Percentiles rank a stretch among this genome's conserved stretches.
phyloP scores from a whole-genome alignment of 805 yeast species.

The Sugiyamaella valdiviana region DNA sequence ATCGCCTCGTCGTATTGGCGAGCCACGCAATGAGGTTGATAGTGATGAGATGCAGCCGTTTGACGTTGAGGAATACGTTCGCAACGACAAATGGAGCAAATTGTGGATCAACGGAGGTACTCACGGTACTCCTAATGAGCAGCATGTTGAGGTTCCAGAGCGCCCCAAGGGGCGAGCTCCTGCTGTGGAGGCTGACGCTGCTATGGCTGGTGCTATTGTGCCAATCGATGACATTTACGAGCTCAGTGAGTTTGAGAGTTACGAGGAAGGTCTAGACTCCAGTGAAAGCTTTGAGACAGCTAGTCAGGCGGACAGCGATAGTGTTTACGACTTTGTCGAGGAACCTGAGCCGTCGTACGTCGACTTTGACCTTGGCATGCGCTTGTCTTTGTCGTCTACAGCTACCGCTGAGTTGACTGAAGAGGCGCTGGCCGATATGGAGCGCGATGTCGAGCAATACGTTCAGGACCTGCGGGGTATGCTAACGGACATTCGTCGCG shows the following conservation, averaged over 20 bases:
- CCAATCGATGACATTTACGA: too few species aligned
- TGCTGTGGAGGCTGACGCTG: not conserved
- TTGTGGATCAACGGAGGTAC: not conserved
- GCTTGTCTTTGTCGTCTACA: slow-evolving; percentile 36
- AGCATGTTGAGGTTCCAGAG: not conserved
- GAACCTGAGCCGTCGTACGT: slow-evolving; percentile 35
- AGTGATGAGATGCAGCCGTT: not conserved
- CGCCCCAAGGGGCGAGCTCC: not conserved
- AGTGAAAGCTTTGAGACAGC: not conserved
- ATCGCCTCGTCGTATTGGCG: not conserved
- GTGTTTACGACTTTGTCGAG: not conserved
- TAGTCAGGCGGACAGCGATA: not conserved
- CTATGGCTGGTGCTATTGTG: too few species aligned
- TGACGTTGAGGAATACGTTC: not conserved
- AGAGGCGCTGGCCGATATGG: slow-evolving; percentile 38
- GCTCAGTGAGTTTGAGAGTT: too few species aligned
- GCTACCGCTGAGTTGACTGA: slow-evolving; percentile 36
- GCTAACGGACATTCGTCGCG: slow-evolving; percentile 39
- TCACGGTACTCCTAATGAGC: not conserved
- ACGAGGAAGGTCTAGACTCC: too few species aligned
- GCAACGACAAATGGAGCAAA: not conserved
- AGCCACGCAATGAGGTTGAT: not conserved
- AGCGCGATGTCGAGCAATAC: slow-evolving; percentile 30
- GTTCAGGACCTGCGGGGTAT: slow-evolving; percentile 35
- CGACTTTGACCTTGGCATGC: slow-evolving; percentile 49